Evolutionary conservation across 2,329 filamentous ascomycete species (phyloP), one percentile per base, ranked within the genome.

Genomic region (Parafenestella ontariensis): DNA sequence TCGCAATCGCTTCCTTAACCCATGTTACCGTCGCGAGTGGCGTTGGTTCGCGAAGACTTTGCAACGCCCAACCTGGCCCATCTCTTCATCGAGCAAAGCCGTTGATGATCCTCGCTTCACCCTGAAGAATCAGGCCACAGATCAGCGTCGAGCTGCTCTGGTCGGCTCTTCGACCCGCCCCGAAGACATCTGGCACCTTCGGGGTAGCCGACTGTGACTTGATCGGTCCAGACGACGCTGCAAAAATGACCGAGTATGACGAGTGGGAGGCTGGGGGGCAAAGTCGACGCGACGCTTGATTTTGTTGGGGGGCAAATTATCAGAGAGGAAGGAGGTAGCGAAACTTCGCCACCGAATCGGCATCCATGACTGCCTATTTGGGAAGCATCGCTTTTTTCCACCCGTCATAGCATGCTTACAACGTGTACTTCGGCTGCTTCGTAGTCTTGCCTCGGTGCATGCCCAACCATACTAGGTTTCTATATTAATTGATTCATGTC

Each of bases 61-160:
- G 23, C 51, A 54, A 56, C 18, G 5, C 50, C 34, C 46, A 52
- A 5, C 53, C 42, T 48, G 20, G 42, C 24, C 37, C 41, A 23
- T 45, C 15, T 43, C 56, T 43, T 17, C 44, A 56, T 56, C 15
- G 33, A 54, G 50, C 41, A 18, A 54, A 24, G 11, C 24, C 41
- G 26, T 47, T 47, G 62, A 48, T 56, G 63, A 66, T 66, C 63
- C 28, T 65, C 61, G 66, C 65, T 61, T 65, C 59, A 48, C 42
- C 44, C 43, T 49, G 46, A 15, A 31, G 36, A 59, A 56, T 69
- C 66, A 65, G 62, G 56, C 66, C 63, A 69, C 49, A 59, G 63
- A 68, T 68, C 66, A 60, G 59, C 65, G 49, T 55, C 45, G 33
- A 56, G 28, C 21, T 56, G 46, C 47, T 53, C 42, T 34, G 28